phyloP scores from a whole-genome alignment of 345 rosid species.

The Tarenaya hassleriana region DNA sequence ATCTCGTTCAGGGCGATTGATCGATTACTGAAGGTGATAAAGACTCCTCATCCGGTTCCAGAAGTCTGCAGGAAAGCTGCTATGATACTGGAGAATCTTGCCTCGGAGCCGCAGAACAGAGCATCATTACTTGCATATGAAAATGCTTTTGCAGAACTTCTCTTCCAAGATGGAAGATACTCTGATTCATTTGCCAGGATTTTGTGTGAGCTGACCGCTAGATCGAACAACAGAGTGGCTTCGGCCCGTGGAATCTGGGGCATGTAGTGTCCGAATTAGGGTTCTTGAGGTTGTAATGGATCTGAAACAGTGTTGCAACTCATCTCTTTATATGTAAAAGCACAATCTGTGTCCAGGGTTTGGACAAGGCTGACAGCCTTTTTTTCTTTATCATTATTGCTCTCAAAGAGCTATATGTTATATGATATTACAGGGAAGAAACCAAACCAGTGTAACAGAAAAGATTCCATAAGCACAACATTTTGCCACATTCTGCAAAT shows the following conservation, averaged over 20 bases:
- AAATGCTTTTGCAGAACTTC: constrained; percentile 87
- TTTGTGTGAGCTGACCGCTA: constrained; percentile 77
- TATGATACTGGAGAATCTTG: constrained; percentile 86
- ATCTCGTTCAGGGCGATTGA: constrained; percentile 73
- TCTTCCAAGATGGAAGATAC: constrained; percentile 73
- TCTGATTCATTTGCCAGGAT: constrained; percentile 93
- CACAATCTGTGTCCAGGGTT: not conserved
- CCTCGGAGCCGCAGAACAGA: constrained; percentile 88
- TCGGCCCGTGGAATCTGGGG: constrained; percentile 94
- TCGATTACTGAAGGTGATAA: constrained; percentile 80
- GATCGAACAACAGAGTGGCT: constrained; percentile 77
- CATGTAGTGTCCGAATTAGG: constrained; percentile 35
- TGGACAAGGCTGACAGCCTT: no score
- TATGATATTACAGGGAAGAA: no score
- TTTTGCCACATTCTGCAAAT: no score
- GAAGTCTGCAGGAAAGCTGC: constrained; percentile 95
- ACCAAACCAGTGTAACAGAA: no score
- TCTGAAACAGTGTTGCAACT: constrained; percentile 12
- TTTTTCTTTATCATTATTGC: no score
- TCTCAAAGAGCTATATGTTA: no score
- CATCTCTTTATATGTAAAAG: constrained; percentile 1
- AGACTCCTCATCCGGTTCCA: constrained; percentile 78
- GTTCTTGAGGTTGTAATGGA: constrained; percentile 13
- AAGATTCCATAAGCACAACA: no score
- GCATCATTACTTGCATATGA: constrained; percentile 66